Conservation (phyloP, 2,329 filamentous ascomycete genomes). For the Neodidymelliopsis sp. region DNA sequence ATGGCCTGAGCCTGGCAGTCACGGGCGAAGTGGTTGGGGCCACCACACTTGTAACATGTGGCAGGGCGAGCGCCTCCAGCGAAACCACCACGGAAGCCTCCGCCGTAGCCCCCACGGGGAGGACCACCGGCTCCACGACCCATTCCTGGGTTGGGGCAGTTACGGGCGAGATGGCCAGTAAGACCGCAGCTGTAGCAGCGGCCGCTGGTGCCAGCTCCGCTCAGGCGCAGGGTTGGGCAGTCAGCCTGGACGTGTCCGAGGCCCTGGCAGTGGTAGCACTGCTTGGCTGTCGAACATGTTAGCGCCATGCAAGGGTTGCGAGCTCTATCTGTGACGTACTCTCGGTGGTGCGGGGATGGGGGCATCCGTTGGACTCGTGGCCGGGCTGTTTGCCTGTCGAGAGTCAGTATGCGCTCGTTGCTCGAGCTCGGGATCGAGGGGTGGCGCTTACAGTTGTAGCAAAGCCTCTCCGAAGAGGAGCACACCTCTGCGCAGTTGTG, state of each 20-base stretch:
- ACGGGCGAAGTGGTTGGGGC: constrained; percentile 97
- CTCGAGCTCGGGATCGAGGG: constrained; percentile 25
- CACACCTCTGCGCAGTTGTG: constrained; percentile 74
- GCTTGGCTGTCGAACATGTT: constrained; percentile 71
- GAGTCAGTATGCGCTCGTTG: constrained; percentile 19
- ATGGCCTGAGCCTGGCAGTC: constrained; percentile 98
- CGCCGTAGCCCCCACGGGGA: constrained; percentile 76
- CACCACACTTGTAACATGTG: constrained; percentile 74
- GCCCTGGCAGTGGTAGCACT: constrained; percentile 99
- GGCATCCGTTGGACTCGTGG: constrained; percentile 98
- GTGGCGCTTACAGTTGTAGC: constrained; percentile 99
- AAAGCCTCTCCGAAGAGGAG: constrained; percentile 96
- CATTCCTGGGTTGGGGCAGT: constrained; percentile 80
- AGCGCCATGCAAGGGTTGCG: constrained; percentile 2
- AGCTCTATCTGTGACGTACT: constrained; percentile 58
- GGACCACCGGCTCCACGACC: constrained; percentile 69
- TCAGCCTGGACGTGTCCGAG: constrained; percentile 98
- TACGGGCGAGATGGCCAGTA: constrained; percentile 88
- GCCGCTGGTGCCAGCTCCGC: constrained; percentile 78
- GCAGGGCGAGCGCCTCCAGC: constrained; percentile 70
- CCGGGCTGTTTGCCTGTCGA: constrained; percentile 79
- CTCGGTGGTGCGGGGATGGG: constrained; percentile 94
- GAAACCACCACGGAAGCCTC: constrained; percentile 76
- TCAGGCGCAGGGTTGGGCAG: constrained; percentile 94
- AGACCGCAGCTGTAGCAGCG: constrained; percentile 98